A percentile compares a stretch with the other conserved stretches of the same genome.
Conservation (phyloP, 352 stramenopile species). For the Globisporangium cystogenes region DNA sequence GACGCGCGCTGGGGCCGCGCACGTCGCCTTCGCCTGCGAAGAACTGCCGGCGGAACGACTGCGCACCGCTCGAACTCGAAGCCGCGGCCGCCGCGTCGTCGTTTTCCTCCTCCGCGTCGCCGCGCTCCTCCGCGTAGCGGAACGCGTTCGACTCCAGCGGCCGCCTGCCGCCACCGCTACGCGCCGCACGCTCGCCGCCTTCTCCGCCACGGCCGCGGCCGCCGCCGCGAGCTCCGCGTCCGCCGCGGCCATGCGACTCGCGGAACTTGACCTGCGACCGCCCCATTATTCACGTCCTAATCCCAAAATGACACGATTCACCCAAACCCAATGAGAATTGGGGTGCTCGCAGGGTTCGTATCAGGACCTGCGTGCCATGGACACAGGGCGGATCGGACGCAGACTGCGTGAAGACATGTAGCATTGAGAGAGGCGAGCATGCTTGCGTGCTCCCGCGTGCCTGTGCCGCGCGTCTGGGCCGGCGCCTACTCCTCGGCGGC, state of each 20-base stretch:
- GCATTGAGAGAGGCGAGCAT: too few relatives aligned
- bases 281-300: conserved; percentile 44
- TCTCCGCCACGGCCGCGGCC: not conserved
- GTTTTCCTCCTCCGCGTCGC: conserved; percentile 12
- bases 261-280: conserved; percentile 69
- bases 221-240: conserved; percentile 22
- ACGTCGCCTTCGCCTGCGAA: conserved; percentile 58
- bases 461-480: not conserved
- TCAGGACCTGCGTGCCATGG: too few relatives aligned
- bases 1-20: conserved; percentile 22
- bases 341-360: too few relatives aligned
- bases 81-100: conserved; percentile 8
- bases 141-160: conserved; percentile 66
- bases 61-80: conserved; percentile 3
- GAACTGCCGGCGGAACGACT: conserved; percentile 36
- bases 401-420: too few relatives aligned
- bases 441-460: too few relatives aligned
- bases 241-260: conserved; percentile 42
- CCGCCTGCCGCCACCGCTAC: conserved; percentile 12
- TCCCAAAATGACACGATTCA: not conserved
- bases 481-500: conserved; percentile 19
- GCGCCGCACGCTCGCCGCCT: not conserved
- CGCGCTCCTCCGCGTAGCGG: conserved; percentile 43
- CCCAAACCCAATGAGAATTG: too few relatives aligned
- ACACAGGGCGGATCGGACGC: too few relatives aligned